Evolutionary conservation across 805 yeast genomes (phyloP).

Genomic region (Candida alai): DNA sequence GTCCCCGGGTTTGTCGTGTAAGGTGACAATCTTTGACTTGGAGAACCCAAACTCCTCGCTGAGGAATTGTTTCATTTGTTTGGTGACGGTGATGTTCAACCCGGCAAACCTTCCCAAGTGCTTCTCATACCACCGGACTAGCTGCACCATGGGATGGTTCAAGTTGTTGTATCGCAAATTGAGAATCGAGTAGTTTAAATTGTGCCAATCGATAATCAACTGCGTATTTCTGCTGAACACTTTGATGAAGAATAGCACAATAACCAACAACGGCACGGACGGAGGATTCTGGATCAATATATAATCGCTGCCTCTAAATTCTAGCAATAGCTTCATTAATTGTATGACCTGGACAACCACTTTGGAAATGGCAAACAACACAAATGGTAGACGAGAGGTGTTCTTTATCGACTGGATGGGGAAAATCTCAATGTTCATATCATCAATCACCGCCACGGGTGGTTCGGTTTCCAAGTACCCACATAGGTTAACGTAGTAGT

Average conservation of each 20-base stretch:
- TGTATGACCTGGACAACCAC: conserved; percentile 52
- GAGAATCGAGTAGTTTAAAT: conserved; percentile 80
- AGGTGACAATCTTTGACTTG: conserved; percentile 47
- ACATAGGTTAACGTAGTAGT: conserved; percentile 75
- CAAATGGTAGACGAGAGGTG: conserved; percentile 42
- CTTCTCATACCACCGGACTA: conserved; percentile 62
- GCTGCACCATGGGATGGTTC: conserved; percentile 58
- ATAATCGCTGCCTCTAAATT: conserved; percentile 58
- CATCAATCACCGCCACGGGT: conserved; percentile 48
- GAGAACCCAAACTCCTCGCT: conserved; percentile 49
- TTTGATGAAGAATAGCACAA: conserved; percentile 52
- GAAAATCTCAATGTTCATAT: conserved; percentile 49
- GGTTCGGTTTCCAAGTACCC: conserved; percentile 69
- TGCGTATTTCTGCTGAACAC: conserved; percentile 50
- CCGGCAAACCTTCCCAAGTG: conserved; percentile 60
- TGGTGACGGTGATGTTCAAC: conserved; percentile 76
- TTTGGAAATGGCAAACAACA: conserved; percentile 56
- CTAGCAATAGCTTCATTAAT: conserved; percentile 46
- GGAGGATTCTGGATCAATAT: conserved; percentile 92
- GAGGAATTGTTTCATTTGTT: conserved; percentile 63
- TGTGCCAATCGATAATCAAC: conserved; percentile 93
- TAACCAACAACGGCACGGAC: conserved; percentile 71
- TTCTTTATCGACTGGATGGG: conserved; percentile 43
- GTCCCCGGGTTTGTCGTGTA: conserved; percentile 83
- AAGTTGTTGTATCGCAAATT: conserved; percentile 55